A percentile compares a stretch with the other conserved stretches of the same genome.
phyloP scores from a whole-genome alignment of 805 yeast species.

The Isabelozyma pseudorhagii region DNA sequence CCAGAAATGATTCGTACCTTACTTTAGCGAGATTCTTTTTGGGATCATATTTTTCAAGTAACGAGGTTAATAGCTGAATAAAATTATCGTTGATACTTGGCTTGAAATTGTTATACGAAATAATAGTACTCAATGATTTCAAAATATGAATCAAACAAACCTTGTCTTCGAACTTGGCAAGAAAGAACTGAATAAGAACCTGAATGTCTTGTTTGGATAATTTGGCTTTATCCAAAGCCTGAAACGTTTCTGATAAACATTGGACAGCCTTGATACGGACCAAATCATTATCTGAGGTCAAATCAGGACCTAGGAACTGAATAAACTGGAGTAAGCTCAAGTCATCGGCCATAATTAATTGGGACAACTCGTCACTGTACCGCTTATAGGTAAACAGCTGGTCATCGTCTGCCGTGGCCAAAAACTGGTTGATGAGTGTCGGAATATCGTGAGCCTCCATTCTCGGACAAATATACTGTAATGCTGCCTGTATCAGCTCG shows the following conservation, averaged over 20 bases:
- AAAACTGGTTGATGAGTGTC: slow-evolving; percentile 34
- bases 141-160: slow-evolving; percentile 50
- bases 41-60: slow-evolving; percentile 48
- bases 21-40: slow-evolving; percentile 57
- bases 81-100: slow-evolving; percentile 26
- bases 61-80: slow-evolving; percentile 31
- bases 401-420: slow-evolving; percentile 27
- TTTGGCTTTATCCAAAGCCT: slow-evolving; percentile 16
- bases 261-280: slow-evolving; percentile 47
- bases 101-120: slow-evolving; percentile 48
- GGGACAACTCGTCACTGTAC: slow-evolving; percentile 21
- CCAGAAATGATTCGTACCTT: slow-evolving; percentile 56
- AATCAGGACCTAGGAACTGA: slow-evolving; percentile 53
- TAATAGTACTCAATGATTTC: slow-evolving; percentile 50
- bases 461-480: neutral
- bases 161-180: slow-evolving; percentile 66
- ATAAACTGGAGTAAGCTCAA: slow-evolving; percentile 52
- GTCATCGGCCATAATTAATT: slow-evolving; percentile 14
- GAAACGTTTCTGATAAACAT: slow-evolving; percentile 39
- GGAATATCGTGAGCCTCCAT: slow-evolving; percentile 13
- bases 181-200: slow-evolving; percentile 55
- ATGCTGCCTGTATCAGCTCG: too few species aligned
- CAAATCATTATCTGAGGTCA: slow-evolving; percentile 57
- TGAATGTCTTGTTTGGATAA: slow-evolving; percentile 45
- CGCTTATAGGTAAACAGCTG: slow-evolving; percentile 5